Evolutionary conservation across 2,329 filamentous ascomycete genomes (phyloP), one percentile per base, ranked within the genome.

Genomic region (Lachnellula arida): DNA sequence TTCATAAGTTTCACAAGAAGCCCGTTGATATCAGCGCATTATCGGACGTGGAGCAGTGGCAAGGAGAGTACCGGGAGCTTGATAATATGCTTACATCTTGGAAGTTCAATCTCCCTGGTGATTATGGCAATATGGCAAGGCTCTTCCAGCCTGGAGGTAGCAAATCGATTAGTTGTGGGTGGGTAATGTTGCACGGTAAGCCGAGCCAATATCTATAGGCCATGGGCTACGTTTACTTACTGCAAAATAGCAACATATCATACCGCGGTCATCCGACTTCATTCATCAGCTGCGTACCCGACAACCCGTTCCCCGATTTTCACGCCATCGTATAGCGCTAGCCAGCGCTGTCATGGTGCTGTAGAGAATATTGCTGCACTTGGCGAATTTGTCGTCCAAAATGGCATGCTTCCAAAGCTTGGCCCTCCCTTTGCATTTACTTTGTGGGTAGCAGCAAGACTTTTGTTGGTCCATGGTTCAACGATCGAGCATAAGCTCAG

Each of bases 351-450:
- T 67, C 84, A 92, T 57, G 81, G 82, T 3, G 91, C 92, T 1
- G 92, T 95, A 9, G 87, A 92, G 68, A 88, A 88, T 65, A 90
- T 96, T 56, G 84, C 87, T 39, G 84, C 87, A 0, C 78, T 96
- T 1, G 87, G 86, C 58, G 86, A 88, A 59, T 91, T 91, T 66
- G 90, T 95, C 12, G 81, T 88, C 28, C 83, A 83, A 58, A 87
- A 90, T 64, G 80, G 81, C 51, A 81, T 96, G 70, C 78, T 96
- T 19, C 79, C 84, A 49, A 91, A 91, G 69, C 82, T 96, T 15
- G 92, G 92, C 0, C 91, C 91, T 0, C 91, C 91, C 0, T 96
- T 96, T 69, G 91, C 91, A 3, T 97, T 96, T 68, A 91, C 89
- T 0, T 78, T 96, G 1, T 96, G 92, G 92, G 92, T 96, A 15